Evolutionary conservation across 1,284 basidiomycete species (phyloP), one percentile per base, ranked within the genome.

Genomic region (Leccinum brunneo-olivaceum): DNA sequence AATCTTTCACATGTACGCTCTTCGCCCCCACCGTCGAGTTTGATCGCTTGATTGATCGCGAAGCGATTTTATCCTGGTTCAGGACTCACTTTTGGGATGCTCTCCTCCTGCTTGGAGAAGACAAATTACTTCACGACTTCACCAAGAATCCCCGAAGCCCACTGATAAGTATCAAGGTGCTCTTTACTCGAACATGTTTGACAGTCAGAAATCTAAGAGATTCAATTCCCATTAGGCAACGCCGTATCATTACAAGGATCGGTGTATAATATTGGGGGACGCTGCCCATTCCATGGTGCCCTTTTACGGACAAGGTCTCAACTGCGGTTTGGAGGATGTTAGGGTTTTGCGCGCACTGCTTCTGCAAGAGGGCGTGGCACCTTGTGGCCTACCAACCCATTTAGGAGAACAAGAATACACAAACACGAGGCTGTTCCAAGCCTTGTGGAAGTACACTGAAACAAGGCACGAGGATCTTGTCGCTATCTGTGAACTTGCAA

Each of bases 291-390:
- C 90, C 33, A 97, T 97, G 92, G 90, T 94, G 19, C 95, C 95
- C 39, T 98, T 98, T 70, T 98, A 95, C 65, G 95, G 93, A 18
- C 95, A 98, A 72, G 95, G 95, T 15, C 76, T 98, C 53, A 98
- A 98, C 62, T 97, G 94, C 61, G 95, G 95, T 9, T 77, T 98
- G 44, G 95, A 98, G 69, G 95, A 98, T 64, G 93, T 98, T 48
- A 81, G 95, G 50, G 81, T 98, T 38, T 74, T 98, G 51, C 78
- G 82, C 47, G 74, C 81, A 24, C 69, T 92, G 44, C 73, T 98
- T 53, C 77, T 81, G 46, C 73, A 79, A 47, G 79, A 84, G 59
- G 71, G 72, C 15, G 82, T 92, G 46, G 66, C 74, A 49, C 58
- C 72, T 44, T 64, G 53, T 39, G 48, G 46, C 47, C 52, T 65